Percentiles rank a stretch among this genome's conserved stretches.
These are phyloP conservation scores for Lentinula boryana DNA, from an alignment of 768 basidiomycete genomes.

Conservation along the genomic window DNA sequence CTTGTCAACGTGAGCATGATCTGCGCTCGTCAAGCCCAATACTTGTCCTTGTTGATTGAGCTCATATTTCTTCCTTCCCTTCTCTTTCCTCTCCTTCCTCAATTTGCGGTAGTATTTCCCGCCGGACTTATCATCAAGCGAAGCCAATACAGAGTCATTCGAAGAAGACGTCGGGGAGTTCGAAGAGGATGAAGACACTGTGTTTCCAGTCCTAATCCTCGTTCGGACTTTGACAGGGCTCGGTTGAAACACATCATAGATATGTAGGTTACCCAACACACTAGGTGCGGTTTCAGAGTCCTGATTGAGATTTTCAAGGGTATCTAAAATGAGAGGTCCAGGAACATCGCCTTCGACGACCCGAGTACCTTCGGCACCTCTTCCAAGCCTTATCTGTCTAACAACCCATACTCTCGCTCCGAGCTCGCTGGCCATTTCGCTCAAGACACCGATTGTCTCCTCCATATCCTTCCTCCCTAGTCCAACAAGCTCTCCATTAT, in stretches of 20 bases:
- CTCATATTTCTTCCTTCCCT: neutral
- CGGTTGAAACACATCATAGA: neutral
- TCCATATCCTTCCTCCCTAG: slow-evolving; percentile 70
- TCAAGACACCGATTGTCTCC: slow-evolving; percentile 66
- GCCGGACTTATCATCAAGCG: no score
- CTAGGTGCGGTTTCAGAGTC: neutral
- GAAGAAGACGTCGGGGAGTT: neutral
- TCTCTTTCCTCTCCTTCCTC: neutral
- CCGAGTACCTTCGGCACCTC: slow-evolving; percentile 36
- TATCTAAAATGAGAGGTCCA: slow-evolving; percentile 26
- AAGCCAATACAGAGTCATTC: neutral
- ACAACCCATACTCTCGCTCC: slow-evolving; percentile 89
- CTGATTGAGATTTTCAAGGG: neutral
- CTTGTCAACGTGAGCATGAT: neutral
- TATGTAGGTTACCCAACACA: neutral
- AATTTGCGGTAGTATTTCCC: neutral
- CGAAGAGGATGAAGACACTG: neutral
- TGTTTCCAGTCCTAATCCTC: neutral
- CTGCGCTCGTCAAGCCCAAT: neutral
- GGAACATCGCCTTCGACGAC: slow-evolving; percentile 27
- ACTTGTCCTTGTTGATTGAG: neutral
- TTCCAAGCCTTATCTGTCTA: slow-evolving; percentile 79
- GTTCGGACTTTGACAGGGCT: neutral
- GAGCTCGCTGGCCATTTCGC: slow-evolving; percentile 92
- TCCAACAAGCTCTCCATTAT: slow-evolving; percentile 84